Conservation (phyloP, 192 early-diverging fungal species). For the Phycomyces nitens region DNA sequence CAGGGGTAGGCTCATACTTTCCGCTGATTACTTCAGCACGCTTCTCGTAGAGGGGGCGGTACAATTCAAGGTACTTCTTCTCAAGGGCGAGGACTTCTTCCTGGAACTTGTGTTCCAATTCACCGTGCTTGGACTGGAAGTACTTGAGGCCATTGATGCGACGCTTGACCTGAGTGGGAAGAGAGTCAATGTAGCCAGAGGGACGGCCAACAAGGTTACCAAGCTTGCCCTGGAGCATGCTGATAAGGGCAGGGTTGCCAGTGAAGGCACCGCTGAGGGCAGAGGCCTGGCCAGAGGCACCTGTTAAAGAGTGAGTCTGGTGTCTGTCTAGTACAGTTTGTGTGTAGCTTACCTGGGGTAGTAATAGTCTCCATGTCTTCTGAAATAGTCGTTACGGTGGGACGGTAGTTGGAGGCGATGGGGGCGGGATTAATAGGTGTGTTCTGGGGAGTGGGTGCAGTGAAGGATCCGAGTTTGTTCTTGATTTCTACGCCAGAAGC, state of each 20-base stretch:
- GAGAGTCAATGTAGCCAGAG: constrained; percentile 26
- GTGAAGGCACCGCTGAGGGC: constrained; percentile 34
- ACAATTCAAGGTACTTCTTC: constrained; percentile 89
- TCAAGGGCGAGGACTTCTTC: constrained; percentile 92
- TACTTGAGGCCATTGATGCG: constrained; percentile 85
- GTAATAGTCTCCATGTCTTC: constrained; percentile 47
- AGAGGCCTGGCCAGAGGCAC: constrained; percentile 2
- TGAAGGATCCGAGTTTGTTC: constrained; percentile 48
- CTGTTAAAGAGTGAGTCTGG: not conserved
- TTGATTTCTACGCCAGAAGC: constrained; percentile 40
- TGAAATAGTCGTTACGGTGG: constrained; percentile 42
- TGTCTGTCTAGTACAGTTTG: not conserved
- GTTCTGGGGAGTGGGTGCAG: constrained; percentile 56
- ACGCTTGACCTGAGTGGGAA: constrained; percentile 76
- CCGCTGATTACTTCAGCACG: constrained; percentile 79
- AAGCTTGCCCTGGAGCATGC: constrained; percentile 74
- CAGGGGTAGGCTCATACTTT: constrained; percentile 84
- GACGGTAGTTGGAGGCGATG: constrained; percentile 46
- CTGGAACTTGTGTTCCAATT: constrained; percentile 85
- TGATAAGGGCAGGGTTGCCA: constrained; percentile 62
- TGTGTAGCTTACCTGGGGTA: constrained; percentile 18
- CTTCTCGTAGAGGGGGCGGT: constrained; percentile 89
- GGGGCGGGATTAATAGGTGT: constrained; percentile 54
- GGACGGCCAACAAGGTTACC: constrained; percentile 75
- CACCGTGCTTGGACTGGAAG: constrained; percentile 83